These are phyloP conservation scores for Irpex sp. DNA, from an alignment of 1,284 basidiomycete genomes.

Conservation along the genomic window DNA sequence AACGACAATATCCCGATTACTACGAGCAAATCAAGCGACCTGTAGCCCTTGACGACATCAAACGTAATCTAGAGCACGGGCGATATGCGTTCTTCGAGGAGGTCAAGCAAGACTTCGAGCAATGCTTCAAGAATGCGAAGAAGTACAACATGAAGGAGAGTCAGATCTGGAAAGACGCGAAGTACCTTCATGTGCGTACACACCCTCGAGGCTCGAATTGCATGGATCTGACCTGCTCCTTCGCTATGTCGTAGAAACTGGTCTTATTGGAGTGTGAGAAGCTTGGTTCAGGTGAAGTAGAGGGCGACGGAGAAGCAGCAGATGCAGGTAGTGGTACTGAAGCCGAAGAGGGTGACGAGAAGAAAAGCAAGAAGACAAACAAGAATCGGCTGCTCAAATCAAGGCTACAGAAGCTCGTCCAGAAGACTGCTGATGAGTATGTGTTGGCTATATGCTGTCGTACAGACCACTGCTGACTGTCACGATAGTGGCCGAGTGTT, in stretches of 20 bases:
- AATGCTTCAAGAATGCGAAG: constrained; percentile 89
- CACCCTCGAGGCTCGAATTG: background rate
- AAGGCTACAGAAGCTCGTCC: constrained; percentile 65
- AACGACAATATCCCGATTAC: constrained; percentile 87
- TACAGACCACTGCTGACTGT: constrained; percentile 7
- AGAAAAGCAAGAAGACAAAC: constrained; percentile 52
- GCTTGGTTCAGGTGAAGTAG: constrained; percentile 28
- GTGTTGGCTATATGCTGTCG: constrained; percentile 21
- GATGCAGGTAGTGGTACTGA: constrained; percentile 30
- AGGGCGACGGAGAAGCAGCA: constrained; percentile 32
- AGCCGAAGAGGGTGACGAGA: constrained; percentile 38
- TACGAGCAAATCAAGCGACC: constrained; percentile 76
- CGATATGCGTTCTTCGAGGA: constrained; percentile 67
- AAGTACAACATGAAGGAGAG: constrained; percentile 87
- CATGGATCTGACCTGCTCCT: too few species aligned
- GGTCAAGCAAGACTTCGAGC: constrained; percentile 79
- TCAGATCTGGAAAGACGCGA: constrained; percentile 82
- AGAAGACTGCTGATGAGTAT: constrained; percentile 64
- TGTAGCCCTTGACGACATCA: constrained; percentile 85
- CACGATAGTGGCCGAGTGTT: constrained; percentile 60
- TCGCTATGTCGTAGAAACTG: constrained; percentile 50
- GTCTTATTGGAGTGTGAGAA: constrained; percentile 48
- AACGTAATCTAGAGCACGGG: constrained; percentile 65
- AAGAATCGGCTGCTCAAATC: constrained; percentile 60
- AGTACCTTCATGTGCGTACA: constrained; percentile 50